Percentiles rank a stretch among this genome's conserved stretches.
Evolutionary conservation across 108 stramenopile species (phyloP).

Genomic region (Nitzschia palea): DNA sequence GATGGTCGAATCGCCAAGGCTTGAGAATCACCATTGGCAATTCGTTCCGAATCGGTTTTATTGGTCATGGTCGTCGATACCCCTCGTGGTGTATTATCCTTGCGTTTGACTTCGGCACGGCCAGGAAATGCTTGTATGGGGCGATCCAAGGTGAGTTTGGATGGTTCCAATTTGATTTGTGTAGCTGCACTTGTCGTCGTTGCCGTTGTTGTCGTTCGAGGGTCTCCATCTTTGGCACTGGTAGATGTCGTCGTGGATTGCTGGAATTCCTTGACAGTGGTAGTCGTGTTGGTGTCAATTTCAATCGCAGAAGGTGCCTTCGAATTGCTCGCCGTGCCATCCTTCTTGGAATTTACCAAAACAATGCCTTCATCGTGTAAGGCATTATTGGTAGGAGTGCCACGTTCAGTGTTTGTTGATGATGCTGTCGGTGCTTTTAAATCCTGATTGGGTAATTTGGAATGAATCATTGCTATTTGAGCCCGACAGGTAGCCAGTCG

Average conservation of each 20-base stretch:
- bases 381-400: background rate
- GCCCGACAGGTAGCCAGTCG: constrained; percentile 54
- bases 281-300: background rate
- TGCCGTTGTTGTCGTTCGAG: background rate
- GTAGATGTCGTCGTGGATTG: background rate
- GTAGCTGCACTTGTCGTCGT: background rate
- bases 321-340: background rate
- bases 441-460: constrained; percentile 4
- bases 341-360: background rate
- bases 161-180: background rate
- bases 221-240: background rate
- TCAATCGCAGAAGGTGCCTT: background rate
- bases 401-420: background rate
- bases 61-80: background rate
- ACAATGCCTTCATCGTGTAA: background rate
- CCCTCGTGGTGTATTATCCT: background rate
- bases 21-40: constrained; percentile 46
- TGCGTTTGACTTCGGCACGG: background rate
- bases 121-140: background rate
- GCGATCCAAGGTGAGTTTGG: background rate
- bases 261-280: background rate
- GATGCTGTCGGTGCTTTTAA: background rate
- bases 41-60: constrained; percentile 30
- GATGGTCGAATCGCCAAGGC: constrained; percentile 32
- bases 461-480: constrained; percentile 60